Conservation (phyloP, 192 early-diverging fungal species). For the Funneliformis geosporum region DNA sequence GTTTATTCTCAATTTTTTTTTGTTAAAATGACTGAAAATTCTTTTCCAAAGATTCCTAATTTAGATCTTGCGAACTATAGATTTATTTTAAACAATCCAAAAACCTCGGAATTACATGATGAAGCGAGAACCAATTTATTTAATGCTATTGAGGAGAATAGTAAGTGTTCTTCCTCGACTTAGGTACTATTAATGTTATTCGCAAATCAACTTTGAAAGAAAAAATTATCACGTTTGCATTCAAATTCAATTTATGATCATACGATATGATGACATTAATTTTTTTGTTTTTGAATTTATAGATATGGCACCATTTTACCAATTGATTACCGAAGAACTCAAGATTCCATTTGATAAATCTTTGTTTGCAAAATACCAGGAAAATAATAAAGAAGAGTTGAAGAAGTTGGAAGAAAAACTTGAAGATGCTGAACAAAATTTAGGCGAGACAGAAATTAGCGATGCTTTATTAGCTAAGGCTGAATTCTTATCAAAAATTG, state of each 20-base stretch:
- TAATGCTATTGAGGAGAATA: conserved; percentile 77
- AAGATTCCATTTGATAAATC: conserved; percentile 57
- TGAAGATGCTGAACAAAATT: conserved; percentile 87
- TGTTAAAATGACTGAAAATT: conserved; percentile 58
- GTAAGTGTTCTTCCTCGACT: conserved; percentile 56
- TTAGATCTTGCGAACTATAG: conserved; percentile 81
- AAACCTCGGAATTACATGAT: conserved; percentile 66
- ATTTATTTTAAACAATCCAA: conserved; percentile 71
- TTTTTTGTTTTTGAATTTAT: neutral
- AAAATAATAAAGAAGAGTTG: conserved; percentile 77
- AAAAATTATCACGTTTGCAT: neutral
- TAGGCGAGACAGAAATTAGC: conserved; percentile 91
- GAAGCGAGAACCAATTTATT: conserved; percentile 72
- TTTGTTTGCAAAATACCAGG: conserved; percentile 55
- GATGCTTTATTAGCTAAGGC: conserved; percentile 89
- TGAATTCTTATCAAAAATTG: conserved; percentile 88
- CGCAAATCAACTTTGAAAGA: neutral
- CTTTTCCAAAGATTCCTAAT: conserved; percentile 84
- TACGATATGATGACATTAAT: neutral
- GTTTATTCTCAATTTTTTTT: neutral
- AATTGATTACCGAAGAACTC: conserved; percentile 63
- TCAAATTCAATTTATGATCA: neutral
- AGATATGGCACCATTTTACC: conserved; percentile 91
- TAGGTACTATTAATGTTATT: conserved; percentile 5
- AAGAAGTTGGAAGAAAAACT: conserved; percentile 80